Evolutionary conservation across 2,329 filamentous ascomycete species (phyloP).

Genomic region (Byssothecium circinans): DNA sequence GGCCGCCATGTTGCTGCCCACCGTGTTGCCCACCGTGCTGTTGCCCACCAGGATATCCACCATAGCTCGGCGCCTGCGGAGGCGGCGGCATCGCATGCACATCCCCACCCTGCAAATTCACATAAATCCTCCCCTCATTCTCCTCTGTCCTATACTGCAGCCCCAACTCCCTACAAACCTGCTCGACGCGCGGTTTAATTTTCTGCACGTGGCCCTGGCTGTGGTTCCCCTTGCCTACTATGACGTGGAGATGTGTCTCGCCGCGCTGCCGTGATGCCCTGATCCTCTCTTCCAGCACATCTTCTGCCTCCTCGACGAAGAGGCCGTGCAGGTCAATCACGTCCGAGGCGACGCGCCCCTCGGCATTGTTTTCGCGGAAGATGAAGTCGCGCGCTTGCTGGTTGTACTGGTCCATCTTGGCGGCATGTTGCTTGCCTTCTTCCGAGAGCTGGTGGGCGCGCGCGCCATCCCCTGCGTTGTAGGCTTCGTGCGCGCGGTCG

Average conservation of each 20-base stretch:
- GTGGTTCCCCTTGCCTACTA: slow-evolving; percentile 95
- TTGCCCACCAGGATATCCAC: slow-evolving; percentile 43
- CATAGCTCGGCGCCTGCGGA: slow-evolving; percentile 43
- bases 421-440: slow-evolving; percentile 81
- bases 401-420: slow-evolving; percentile 86
- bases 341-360: slow-evolving; percentile 72
- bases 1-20: slow-evolving; percentile 41
- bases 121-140: slow-evolving; percentile 85
- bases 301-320: slow-evolving; percentile 91
- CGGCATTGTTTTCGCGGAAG: slow-evolving; percentile 90
- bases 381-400: slow-evolving; percentile 90
- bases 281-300: slow-evolving; percentile 85
- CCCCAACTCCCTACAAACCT: slow-evolving; percentile 79
- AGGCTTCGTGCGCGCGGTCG: slow-evolving; percentile 70
- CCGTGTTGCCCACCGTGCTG: slow-evolving; percentile 49
- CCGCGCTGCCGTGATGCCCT: slow-evolving; percentile 71
- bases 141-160: slow-evolving; percentile 83
- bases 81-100: slow-evolving; percentile 46
- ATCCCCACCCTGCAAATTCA: slow-evolving; percentile 76
- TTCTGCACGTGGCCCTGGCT: slow-evolving; percentile 80
- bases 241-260: slow-evolving; percentile 85
- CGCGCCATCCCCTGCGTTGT: slow-evolving; percentile 78
- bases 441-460: slow-evolving; percentile 81
- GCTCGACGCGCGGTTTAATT: slow-evolving; percentile 92
- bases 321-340: slow-evolving; percentile 94